Base-by-base conservation (phyloP, 345 rosid genomes). In the Ricinus communis region DNA sequence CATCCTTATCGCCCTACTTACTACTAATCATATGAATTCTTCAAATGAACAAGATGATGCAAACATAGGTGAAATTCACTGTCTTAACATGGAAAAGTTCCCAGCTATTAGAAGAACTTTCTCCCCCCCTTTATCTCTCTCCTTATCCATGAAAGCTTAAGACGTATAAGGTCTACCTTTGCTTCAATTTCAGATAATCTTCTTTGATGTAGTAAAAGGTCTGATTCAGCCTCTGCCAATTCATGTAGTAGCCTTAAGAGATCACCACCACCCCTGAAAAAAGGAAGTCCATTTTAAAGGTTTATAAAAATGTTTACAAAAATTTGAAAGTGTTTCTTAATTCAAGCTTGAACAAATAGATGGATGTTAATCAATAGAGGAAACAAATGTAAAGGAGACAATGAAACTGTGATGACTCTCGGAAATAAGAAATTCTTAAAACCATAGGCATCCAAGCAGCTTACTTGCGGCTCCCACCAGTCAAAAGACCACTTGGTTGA, bases 381-480 rank as follows among this genome's bases (percentile, higher is more conserved):
- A 27, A 28, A 59, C 15, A 40, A 58, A 47, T 43, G n/a, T 1
- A 38, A 68, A 16, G 3, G 14, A 36, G 18, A 69, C 45, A 68
- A 13, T 9, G 16, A 40, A 25, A 69, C 47, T 43, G 15, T 21
- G 21, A 6, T 61, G 51, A 62, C 54, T 25, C 28, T 12, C 31
- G 2, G 6, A 15, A 45, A 62, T 62, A 74, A 68, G 53, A 68
- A 70, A 41, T 57, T 64, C 68, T 1, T 8, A 69, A 69, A 52
- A 52, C 19, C 22, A 5, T 5, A 50, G 61, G 55, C 18, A 22
- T 24, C 62, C 40, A 63, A 59, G 68, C 19, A 27, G 63, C 74
- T 72, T 80, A 92, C 99, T 74, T 90, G 85, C 96, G 97, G 80
- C 97, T 95, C 72, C 99, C 98, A 76, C 99, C 99, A 46, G 97